Percentiles rank a stretch among this genome's conserved stretches.
Conservation (phyloP, 2,329 filamentous ascomycete genomes). For the Cordyceps sp. region DNA sequence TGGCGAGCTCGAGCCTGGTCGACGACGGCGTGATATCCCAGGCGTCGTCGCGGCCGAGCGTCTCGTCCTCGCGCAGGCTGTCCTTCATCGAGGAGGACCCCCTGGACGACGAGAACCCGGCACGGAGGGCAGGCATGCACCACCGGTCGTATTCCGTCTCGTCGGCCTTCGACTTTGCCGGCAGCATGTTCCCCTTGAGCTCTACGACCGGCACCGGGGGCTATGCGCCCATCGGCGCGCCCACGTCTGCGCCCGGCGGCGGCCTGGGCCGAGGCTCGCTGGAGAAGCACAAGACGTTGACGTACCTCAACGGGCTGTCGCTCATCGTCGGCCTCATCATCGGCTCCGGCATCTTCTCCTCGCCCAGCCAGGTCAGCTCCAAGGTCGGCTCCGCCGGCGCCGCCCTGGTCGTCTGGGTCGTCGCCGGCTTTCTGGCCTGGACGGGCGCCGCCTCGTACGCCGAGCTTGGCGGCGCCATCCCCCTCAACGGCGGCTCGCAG, state of each 20-base stretch:
- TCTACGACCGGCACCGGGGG: conserved; percentile 54
- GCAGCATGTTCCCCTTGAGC: conserved; percentile 80
- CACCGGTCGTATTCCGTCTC: conserved; percentile 70
- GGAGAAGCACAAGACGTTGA: conserved; percentile 91
- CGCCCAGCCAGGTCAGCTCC: conserved; percentile 78
- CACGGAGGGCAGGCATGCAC: conserved; percentile 15
- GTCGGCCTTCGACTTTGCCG: conserved; percentile 90
- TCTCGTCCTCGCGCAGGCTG: conserved; percentile 79
- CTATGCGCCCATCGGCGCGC: conserved; percentile 75
- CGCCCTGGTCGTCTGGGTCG: conserved; percentile 75
- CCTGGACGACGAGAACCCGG: conserved; percentile 40
- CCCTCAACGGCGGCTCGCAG: conserved; percentile 85
- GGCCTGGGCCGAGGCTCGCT: conserved; percentile 59
- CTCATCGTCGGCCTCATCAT: conserved; percentile 88
- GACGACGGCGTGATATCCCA: conserved; percentile 41
- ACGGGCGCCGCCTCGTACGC: conserved; percentile 91
- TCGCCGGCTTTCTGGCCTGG: conserved; percentile 89
- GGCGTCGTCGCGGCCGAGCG: conserved; percentile 63
- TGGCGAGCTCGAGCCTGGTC: conserved; percentile 60
- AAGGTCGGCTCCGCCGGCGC: conserved; percentile 87
- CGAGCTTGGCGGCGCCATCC: conserved; percentile 88
- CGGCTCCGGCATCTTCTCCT: conserved; percentile 91
- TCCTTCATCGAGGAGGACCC: conserved; percentile 74
- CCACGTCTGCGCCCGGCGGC: conserved; percentile 36
- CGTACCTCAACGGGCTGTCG: conserved; percentile 83